These are phyloP conservation scores for Vinca minor DNA, from an alignment of 257 asterid genomes.

Conservation along the genomic window DNA sequence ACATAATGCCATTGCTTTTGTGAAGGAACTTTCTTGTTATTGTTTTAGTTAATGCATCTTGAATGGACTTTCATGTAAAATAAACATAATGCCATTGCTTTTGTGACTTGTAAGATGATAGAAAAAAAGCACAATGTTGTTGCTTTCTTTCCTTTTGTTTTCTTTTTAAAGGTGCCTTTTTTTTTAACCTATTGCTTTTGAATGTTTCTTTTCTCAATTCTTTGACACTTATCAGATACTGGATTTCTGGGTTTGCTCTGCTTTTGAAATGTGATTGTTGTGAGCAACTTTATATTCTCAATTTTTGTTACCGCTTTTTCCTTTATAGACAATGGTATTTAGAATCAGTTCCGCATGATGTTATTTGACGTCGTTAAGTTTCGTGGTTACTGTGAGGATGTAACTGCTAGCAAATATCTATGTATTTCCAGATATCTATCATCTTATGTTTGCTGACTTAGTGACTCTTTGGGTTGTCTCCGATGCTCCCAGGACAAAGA, in stretches of 20 bases:
- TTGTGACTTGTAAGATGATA: constrained; percentile 26
- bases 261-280: not conserved
- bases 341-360: not conserved
- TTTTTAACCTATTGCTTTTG: constrained; percentile 11
- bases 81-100: constrained; percentile 20
- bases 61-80: constrained; percentile 19
- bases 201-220: constrained; percentile 14
- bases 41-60: not conserved
- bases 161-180: constrained; percentile 11
- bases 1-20: too few species aligned
- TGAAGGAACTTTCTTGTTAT: not conserved
- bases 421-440: not conserved
- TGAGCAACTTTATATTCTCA: not conserved
- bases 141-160: constrained; percentile 20
- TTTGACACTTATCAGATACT: constrained; percentile 12
- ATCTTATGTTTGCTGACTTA: constrained; percentile 5
- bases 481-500: constrained; percentile 34
- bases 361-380: not conserved
- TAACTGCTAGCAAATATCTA: not conserved
- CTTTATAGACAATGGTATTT: not conserved
- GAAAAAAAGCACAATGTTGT: constrained; percentile 21
- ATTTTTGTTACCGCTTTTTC: not conserved
- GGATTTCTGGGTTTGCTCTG: not conserved
- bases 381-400: not conserved
- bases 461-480: constrained; percentile 9